Evolutionary conservation across 2,329 filamentous ascomycete species (phyloP), one percentile per base, ranked within the genome.

Genomic region (Colletotrichum neosansevieriae): DNA sequence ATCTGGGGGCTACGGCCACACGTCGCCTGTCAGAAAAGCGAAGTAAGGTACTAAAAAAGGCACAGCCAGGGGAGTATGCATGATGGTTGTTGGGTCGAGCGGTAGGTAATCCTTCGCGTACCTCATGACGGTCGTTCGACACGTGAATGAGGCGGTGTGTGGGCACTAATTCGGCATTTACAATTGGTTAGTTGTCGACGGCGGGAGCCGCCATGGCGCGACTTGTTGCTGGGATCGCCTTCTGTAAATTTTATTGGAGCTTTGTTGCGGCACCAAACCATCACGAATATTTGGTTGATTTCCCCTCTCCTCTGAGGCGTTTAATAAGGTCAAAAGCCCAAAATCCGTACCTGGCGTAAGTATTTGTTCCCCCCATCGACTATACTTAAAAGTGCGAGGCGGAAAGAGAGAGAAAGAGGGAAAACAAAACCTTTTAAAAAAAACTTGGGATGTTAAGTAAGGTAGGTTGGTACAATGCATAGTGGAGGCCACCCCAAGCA

Each of bases 61-160:
- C 24, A 24, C 4, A 24, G 24, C 24, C 24, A 24, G 59, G 36
- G 24, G 12, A 15, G 11, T 47, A 19, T 63, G 44, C 45, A 36
- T 58, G 59, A 45, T 51, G 59, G 54, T 47, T 67, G 54, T 47
- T 67, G 45, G 63, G 50, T 49, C 36, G 50, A 58, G 59, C 59
- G 12, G 24, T n/a, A 29, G 29, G 29, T 29, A 58, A 60, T 66
- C 54, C 19, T 66, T 60, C 58, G 54, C 66, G 61, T 29, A 29
- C 24, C 24, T 29, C 61, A 60, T 69, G 66, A 69, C 62, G 13
- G 49, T 69, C 47, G 66, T 69, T 69, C 66, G 66, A 69, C 66
- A 69, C 49, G 66, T 69, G 61, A 69, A 69, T 58, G 63, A 45
- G 42, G 66, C 66, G 66, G 66, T 69, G 65, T 65, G 66, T 69